A percentile compares a stretch with the other conserved stretches of the same genome.
phyloP scores from a whole-genome alignment of 192 early-diverging fungal genomes.

The Mortierella claussenii region DNA sequence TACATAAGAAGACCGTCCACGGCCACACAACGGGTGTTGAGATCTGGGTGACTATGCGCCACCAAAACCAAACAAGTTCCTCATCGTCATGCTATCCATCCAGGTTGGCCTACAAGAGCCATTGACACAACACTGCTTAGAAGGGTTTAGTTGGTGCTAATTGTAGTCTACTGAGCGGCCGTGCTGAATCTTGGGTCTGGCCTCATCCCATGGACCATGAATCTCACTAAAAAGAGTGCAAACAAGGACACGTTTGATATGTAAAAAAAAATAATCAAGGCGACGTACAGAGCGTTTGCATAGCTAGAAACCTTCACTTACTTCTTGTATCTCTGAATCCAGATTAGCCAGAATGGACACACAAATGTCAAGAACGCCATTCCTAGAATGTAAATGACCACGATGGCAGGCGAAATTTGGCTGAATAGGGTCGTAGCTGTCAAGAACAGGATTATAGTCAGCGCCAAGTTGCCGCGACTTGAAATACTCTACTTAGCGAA shows the following conservation, averaged over 20 bases:
- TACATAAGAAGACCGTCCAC: too few relatives aligned
- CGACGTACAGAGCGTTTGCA: background rate
- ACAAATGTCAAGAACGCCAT: constrained; percentile 85
- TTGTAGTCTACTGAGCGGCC: constrained; percentile 46
- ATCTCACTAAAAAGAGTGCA: constrained; percentile 74
- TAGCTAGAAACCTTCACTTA: constrained; percentile 50
- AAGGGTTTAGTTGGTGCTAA: background rate
- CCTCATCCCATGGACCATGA: constrained; percentile 98
- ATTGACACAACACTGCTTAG: background rate
- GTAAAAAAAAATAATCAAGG: constrained; percentile 17
- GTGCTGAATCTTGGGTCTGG: constrained; percentile 76
- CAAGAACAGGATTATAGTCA: constrained; percentile 70
- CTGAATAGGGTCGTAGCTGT: constrained; percentile 71
- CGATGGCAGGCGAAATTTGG: constrained; percentile 75
- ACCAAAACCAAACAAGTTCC: too few relatives aligned
- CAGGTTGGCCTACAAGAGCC: too few relatives aligned
- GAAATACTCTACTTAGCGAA: constrained; percentile 37
- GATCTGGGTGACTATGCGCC: too few relatives aligned
- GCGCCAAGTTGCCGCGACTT: constrained; percentile 57
- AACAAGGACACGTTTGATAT: background rate
- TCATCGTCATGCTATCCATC: too few relatives aligned
- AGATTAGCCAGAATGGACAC: constrained; percentile 92
- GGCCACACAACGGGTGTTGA: too few relatives aligned
- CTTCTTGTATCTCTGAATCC: constrained; percentile 97
- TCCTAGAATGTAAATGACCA: constrained; percentile 72